phyloP scores from a whole-genome alignment of 768 basidiomycete genomes.

The Lepiota venenata region DNA sequence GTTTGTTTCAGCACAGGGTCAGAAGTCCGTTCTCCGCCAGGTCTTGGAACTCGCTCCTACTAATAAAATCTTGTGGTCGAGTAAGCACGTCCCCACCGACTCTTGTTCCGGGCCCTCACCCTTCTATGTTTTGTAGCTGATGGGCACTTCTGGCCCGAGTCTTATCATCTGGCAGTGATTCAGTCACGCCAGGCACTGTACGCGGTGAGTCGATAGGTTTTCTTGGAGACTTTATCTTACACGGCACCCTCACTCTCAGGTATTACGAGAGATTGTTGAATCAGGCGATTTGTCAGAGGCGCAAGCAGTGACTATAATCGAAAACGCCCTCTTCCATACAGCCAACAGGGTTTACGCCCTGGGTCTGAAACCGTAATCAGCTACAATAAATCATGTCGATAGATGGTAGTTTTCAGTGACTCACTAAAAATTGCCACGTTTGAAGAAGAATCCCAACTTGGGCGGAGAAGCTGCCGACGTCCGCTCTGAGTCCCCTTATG shows the following conservation, averaged over 20 bases:
- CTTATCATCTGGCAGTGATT: constrained; percentile 61
- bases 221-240: neutral
- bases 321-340: constrained; percentile 62
- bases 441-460: too few relatives aligned
- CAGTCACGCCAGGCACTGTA: constrained; percentile 65
- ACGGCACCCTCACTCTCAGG: constrained; percentile 31
- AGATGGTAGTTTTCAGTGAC: too few relatives aligned
- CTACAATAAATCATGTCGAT: too few relatives aligned
- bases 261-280: constrained; percentile 48
- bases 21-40: constrained; percentile 55
- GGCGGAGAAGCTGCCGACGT: too few relatives aligned
- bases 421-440: too few relatives aligned
- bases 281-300: constrained; percentile 48
- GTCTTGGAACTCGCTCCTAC: constrained; percentile 71
- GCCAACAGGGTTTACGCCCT: constrained; percentile 63
- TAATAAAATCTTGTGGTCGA: constrained; percentile 81
- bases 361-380: constrained; percentile 27
- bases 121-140: constrained; percentile 36
- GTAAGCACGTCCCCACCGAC: constrained; percentile 33
- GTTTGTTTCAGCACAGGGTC: constrained; percentile 58
- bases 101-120: neutral
- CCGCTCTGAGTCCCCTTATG: too few relatives aligned
- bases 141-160: constrained; percentile 75
- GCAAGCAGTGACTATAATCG: constrained; percentile 50
- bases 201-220: constrained; percentile 34